Conservation (phyloP, 306 rosid species). For the Dryas drummondii region DNA sequence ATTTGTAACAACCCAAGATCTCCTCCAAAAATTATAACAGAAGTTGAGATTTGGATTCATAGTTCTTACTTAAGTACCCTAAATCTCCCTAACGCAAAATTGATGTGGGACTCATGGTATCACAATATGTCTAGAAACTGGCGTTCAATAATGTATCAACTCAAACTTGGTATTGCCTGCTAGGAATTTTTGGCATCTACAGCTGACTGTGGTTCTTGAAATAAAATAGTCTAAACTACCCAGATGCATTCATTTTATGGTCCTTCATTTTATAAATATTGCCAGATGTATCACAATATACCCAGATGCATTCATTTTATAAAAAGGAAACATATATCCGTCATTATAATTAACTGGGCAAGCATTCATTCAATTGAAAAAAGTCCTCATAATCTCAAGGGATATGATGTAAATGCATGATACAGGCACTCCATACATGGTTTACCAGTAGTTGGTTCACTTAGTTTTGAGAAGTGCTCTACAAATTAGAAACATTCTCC, state of each 20-base stretch:
- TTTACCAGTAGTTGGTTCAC: background rate
- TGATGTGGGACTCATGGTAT: no score
- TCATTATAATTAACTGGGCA: background rate
- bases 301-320: background rate
- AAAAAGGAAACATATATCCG: background rate
- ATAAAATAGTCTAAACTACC: background rate
- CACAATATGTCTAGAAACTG: background rate
- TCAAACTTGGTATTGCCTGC: background rate
- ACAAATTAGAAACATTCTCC: conserved; percentile 1
- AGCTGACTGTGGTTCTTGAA: background rate
- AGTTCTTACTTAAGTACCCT: no score
- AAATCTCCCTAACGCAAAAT: no score
- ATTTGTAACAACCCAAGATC: no score
- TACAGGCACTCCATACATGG: background rate
- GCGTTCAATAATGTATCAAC: background rate
- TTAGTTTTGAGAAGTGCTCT: background rate
- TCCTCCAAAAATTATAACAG: no score
- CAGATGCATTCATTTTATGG: background rate
- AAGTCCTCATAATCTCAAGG: background rate
- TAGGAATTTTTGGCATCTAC: background rate
- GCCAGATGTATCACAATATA: no score
- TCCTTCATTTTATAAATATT: background rate
- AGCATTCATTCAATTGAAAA: background rate
- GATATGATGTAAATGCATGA: background rate
- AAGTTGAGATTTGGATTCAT: no score